phyloP scores from a whole-genome alignment of 306 rosid genomes.

The Sophora flavescens region DNA sequence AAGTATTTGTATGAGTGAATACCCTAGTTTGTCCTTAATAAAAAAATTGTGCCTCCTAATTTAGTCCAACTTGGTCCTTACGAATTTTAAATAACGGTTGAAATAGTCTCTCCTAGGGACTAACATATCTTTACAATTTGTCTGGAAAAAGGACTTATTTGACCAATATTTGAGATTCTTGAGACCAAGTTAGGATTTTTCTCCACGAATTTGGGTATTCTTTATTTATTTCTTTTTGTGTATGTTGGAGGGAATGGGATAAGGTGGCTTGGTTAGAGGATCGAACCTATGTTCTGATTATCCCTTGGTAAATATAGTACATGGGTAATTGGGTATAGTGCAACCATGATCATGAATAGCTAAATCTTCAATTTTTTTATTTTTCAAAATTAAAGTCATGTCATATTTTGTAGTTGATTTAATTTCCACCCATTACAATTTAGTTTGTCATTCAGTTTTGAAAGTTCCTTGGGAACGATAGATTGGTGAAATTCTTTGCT shows the following conservation, averaged over 20 bases:
- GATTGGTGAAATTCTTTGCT: slow-evolving; percentile 40
- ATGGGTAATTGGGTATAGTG: slow-evolving; percentile 13
- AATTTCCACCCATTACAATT: not conserved
- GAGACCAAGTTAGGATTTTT: no score
- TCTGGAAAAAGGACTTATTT: no score
- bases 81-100: no score
- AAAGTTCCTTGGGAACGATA: slow-evolving; percentile 20
- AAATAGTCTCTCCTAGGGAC: no score
- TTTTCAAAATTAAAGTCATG: not conserved
- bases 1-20: not conserved
- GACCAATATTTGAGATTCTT: no score
- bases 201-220: no score
- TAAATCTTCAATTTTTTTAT: not conserved
- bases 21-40: no score
- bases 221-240: not conserved
- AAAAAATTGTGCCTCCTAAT: no score
- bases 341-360: slow-evolving; percentile 5
- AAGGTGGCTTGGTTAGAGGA: not conserved
- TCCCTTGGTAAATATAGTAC: slow-evolving; percentile 2
- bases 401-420: slow-evolving; percentile 1
- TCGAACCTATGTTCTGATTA: not conserved
- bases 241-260: not conserved
- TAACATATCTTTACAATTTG: no score
- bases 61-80: no score
- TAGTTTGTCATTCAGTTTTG: slow-evolving; percentile 2